phyloP scores from a whole-genome alignment of 148 eudicot genomes.

The Polygonum aviculare region DNA sequence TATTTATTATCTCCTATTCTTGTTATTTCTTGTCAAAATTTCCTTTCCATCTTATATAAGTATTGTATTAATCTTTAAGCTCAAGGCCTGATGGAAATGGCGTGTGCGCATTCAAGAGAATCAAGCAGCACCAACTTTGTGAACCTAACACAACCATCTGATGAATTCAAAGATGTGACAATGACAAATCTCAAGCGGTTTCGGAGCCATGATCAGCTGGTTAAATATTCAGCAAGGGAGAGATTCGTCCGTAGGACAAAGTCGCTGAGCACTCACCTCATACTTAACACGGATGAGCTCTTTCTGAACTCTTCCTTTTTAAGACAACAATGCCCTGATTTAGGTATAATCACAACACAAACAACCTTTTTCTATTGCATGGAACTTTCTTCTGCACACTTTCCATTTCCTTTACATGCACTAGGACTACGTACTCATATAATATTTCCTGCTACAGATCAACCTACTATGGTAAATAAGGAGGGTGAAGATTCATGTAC shows the following conservation, averaged over 20 bases:
- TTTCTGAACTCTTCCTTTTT: neutral
- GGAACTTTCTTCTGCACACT: neutral
- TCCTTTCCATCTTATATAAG: neutral
- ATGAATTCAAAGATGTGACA: neutral
- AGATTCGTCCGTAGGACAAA: slow-evolving; percentile 13
- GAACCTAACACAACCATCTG: neutral
- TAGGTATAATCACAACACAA: neutral
- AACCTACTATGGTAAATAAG: neutral
- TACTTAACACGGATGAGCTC: slow-evolving; percentile 17
- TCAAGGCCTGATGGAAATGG: neutral
- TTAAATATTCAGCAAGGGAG: neutral
- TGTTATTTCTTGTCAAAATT: neutral
- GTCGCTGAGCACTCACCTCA: slow-evolving; percentile 14
- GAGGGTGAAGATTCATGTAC: neutral
- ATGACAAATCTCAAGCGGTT: slow-evolving; percentile 5
- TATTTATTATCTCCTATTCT: neutral
- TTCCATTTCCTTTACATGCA: neutral
- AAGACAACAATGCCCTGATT: slow-evolving; percentile 2
- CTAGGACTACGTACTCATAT: neutral
- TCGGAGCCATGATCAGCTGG: slow-evolving; percentile 13
- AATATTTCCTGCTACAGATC: neutral
- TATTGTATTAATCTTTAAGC: neutral
- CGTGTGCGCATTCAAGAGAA: neutral
- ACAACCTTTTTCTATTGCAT: neutral
- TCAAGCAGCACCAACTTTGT: neutral